Evolutionary conservation across 1,284 basidiomycete species (phyloP).

Genomic region (Coniferiporia weirii): DNA sequence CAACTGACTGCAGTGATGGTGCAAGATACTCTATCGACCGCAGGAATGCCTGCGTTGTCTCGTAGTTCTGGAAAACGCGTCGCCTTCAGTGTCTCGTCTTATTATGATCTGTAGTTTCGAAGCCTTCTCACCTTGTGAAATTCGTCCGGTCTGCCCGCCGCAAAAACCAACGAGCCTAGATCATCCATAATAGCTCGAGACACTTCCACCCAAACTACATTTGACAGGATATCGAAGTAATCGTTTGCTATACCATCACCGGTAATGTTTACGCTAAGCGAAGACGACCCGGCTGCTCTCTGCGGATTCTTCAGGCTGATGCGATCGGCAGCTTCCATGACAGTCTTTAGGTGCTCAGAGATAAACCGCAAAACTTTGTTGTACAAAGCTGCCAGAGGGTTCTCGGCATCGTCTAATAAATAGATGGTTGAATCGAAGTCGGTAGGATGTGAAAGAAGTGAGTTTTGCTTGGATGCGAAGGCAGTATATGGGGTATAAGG

Average conservation of each 20-base stretch:
- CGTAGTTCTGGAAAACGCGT: slow-evolving; percentile 59
- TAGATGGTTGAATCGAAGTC: slow-evolving; percentile 31
- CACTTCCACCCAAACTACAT: slow-evolving; percentile 86
- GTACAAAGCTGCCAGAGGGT: slow-evolving; percentile 69
- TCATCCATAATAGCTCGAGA: slow-evolving; percentile 77
- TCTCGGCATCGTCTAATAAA: slow-evolving; percentile 57
- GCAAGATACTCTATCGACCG: slow-evolving; percentile 78
- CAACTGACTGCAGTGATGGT: slow-evolving; percentile 67
- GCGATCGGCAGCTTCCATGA: slow-evolving; percentile 75
- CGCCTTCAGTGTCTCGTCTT: neutral
- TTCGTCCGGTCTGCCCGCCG: slow-evolving; percentile 85
- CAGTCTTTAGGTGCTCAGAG: slow-evolving; percentile 59
- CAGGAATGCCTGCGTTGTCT: slow-evolving; percentile 81
- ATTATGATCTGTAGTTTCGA: slow-evolving; percentile 5
- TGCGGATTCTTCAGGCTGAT: slow-evolving; percentile 32
- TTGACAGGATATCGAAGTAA: slow-evolving; percentile 77
- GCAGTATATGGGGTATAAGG: slow-evolving; percentile 64
- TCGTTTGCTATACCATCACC: slow-evolving; percentile 24
- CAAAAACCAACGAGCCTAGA: slow-evolving; percentile 78
- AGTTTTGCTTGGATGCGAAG: slow-evolving; percentile 48
- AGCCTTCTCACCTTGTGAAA: slow-evolving; percentile 68
- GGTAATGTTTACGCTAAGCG: slow-evolving; percentile 4
- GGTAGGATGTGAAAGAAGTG: slow-evolving; percentile 31
- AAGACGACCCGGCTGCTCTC: neutral
- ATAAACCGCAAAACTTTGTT: slow-evolving; percentile 81